These are phyloP conservation scores for Ilyonectria sp. DNA, from an alignment of 2,329 filamentous ascomycete genomes.

Conservation along the genomic window DNA sequence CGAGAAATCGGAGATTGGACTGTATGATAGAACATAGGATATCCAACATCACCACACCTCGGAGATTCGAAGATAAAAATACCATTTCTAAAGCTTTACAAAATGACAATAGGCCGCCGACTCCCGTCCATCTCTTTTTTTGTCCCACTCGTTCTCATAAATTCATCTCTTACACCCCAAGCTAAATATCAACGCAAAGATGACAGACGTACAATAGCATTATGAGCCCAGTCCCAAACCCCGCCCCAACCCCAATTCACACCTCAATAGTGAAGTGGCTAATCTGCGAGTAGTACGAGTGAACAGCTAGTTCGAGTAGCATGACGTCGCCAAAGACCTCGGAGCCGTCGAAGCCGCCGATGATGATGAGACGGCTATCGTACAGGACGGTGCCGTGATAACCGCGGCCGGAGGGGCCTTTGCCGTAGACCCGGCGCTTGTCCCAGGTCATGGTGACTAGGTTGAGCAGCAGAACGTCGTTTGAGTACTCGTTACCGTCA, in stretches of 20 bases:
- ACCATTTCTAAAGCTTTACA: conserved; percentile 39
- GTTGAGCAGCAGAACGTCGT: conserved; percentile 78
- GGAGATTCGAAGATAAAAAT: conserved; percentile 18
- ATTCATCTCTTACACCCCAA: conserved; percentile 21
- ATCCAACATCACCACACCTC: conserved; percentile 23
- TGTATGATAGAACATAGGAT: conserved; percentile 25
- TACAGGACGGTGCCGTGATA: conserved; percentile 78
- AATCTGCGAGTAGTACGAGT: conserved; percentile 82
- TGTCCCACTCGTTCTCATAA: conserved; percentile 29
- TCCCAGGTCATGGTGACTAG: conserved; percentile 84
- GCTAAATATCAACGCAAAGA: conserved; percentile 28
- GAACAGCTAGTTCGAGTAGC: conserved; percentile 77
- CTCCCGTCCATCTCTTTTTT: conserved; percentile 42
- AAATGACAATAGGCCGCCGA: conserved; percentile 38
- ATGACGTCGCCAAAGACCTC: conserved; percentile 79
- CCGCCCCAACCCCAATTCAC: conserved; percentile 48
- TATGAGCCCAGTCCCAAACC: conserved; percentile 13
- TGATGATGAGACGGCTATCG: conserved; percentile 74
- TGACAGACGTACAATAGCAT: conserved; percentile 12
- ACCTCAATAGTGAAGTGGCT: conserved; percentile 81
- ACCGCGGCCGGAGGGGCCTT: conserved; percentile 73
- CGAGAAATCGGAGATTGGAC: conserved; percentile 13
- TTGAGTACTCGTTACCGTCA: conserved; percentile 79
- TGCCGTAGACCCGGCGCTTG: conserved; percentile 74
- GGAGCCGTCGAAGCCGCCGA: conserved; percentile 78